Base-by-base conservation (phyloP, 1,139 yeast genomes). In the Lodderomyces jiufengensis region DNA sequence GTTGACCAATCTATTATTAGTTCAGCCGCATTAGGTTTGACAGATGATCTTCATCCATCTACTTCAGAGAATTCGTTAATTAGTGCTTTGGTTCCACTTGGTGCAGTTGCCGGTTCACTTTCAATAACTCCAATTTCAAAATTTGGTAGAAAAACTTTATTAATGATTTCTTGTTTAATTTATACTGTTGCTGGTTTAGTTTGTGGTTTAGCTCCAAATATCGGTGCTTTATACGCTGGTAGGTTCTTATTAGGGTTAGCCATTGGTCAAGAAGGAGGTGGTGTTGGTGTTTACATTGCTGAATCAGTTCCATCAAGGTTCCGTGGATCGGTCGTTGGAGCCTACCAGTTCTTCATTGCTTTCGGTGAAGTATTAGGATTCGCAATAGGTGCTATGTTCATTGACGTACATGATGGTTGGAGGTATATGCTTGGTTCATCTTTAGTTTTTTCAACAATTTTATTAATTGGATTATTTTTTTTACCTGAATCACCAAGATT, bases 261-360 rank as follows among this genome's bases (percentile, higher is more conserved):
- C 44, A 73, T 77, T 27, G 80, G 82, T 47, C 65, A 77, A 25
- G 82, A 75, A 51, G 78, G 80, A 49, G 80, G 79, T 32, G 74
- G 78, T 44, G 78, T 76, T 33, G 78, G 79, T 43, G 66, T 76
- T 32, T 75, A 78, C 44, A 68, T 77, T 33, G 67, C 80, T 4
- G 86, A 80, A 49, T 71, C 77, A 34, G 76, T 78, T 23, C 80
- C 80, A 8, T 73, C 80, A 2, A 63, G 60, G 29, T 71, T 69
- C 13, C 68, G 85, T 55, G 85, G 85, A 43, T 65, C 67, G 40
- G 53, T 78, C 35, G 80, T 76, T 12, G 73, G 81, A 1, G 53
- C 76, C 48, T 75, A 75, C 49, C 82, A 78, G 56, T 71, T 76
- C 45, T 71, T 70, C 45, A 73, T 76, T 49, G 80, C 81, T 0